Conservation (phyloP, 306 rosid genomes). For the Neltuma alba region DNA sequence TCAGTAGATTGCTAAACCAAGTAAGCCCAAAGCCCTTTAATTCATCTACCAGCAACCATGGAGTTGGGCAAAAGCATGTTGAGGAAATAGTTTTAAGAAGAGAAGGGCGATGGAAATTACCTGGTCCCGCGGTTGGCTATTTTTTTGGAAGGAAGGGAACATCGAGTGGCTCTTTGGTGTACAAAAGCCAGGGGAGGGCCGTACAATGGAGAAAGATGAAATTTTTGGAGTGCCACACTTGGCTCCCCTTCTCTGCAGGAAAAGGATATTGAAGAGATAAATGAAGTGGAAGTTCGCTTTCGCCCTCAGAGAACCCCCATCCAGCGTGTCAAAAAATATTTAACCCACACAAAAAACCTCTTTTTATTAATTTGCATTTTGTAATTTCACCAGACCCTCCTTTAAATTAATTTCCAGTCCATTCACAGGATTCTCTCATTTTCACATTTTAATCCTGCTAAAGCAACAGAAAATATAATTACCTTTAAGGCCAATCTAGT, state of each 20-base stretch:
- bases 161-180: constrained; percentile 26
- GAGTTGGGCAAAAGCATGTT: background rate
- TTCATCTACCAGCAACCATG: background rate
- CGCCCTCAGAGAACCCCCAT: background rate
- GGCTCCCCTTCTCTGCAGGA: background rate
- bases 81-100: background rate
- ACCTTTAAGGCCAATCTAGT: too few relatives aligned
- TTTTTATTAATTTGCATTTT: too few relatives aligned
- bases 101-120: constrained; percentile 32
- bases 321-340: background rate
- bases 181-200: background rate
- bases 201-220: constrained; percentile 2
- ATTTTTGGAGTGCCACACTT: background rate
- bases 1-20: background rate
- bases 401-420: too few relatives aligned
- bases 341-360: too few relatives aligned
- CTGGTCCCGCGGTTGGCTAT: constrained; percentile 48
- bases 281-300: background rate
- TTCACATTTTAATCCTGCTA: too few relatives aligned
- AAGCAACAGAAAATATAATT: too few relatives aligned
- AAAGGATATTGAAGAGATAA: background rate
- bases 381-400: too few relatives aligned
- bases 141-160: constrained; percentile 46
- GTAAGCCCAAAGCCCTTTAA: background rate
- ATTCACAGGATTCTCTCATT: too few relatives aligned